These are phyloP conservation scores for Bisporella sp. DNA, from an alignment of 2,329 filamentous ascomycete species.

Conservation along the genomic window DNA sequence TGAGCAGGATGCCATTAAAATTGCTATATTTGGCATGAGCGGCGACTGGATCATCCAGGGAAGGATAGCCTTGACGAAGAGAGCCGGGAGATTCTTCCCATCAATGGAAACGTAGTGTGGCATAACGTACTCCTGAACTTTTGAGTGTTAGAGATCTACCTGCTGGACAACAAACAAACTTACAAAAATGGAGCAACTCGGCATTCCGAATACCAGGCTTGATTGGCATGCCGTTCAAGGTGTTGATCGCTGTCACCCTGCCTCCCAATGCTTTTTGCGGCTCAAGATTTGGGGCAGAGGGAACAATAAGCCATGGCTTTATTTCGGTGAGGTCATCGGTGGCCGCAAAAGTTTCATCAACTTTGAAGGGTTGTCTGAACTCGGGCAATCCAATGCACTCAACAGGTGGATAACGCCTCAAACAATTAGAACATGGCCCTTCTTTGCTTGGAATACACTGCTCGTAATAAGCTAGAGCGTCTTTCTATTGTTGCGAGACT, in stretches of 20 bases:
- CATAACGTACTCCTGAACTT: background rate
- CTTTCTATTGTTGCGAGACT: too few species aligned
- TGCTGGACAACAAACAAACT: slow-evolving; percentile 7
- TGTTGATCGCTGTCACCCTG: background rate
- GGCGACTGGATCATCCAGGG: slow-evolving; percentile 9
- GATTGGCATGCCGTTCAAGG: background rate
- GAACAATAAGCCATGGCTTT: background rate
- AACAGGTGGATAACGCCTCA: slow-evolving; percentile 10
- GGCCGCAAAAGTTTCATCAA: background rate
- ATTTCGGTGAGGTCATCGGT: background rate
- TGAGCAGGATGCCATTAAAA: slow-evolving; percentile 9
- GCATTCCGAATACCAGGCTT: slow-evolving; percentile 4
- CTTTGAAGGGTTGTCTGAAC: background rate
- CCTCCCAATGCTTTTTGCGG: background rate
- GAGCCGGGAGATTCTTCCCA: background rate
- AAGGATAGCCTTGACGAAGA: slow-evolving; percentile 6
- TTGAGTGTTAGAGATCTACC: background rate
- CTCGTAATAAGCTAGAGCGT: too few species aligned
- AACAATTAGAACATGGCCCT: slow-evolving; percentile 9
- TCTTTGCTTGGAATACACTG: background rate
- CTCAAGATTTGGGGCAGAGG: too few species aligned
- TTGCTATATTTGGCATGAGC: slow-evolving; percentile 11
- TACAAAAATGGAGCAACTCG: slow-evolving; percentile 10
- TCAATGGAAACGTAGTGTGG: background rate
- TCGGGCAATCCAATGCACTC: slow-evolving; percentile 4